Base-by-base conservation (phyloP, 768 basidiomycete species). In the Ephemerocybe angulata region DNA sequence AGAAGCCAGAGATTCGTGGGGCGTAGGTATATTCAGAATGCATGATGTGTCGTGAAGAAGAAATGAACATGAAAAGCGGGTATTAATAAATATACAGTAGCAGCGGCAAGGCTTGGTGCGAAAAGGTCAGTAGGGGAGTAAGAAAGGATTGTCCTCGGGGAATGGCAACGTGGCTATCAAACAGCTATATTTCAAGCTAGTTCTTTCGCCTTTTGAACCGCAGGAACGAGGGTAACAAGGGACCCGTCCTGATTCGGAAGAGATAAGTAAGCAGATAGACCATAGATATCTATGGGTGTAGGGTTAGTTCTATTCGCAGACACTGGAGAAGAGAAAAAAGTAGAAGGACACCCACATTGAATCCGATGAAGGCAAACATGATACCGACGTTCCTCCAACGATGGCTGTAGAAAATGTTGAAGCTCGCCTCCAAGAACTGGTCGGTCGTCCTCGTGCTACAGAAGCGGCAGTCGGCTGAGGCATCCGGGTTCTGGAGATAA, bases 401-500 rank as follows among this genome's bases (percentile, higher is more conserved):
- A 49, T 82, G 68, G 5, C 62, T 56, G 57, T 86, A 89, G 54
- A 69, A 70, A 28, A 87, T 84, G 57, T 82, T 84, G 68, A 86
- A 84, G 50, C 60, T 70, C 0, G 43, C 41, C 24, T 56, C 63
- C 31, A 88, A 68, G 72, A 80, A 90, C 38, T 76, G 65, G 64
- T 90, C 85, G 0, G 86, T 83, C 0, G 76, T 77, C n/a, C 72
- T 64, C 33, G 76, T 72, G 3, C 82, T 67, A 62, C 90, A 93
- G 67, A 81, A 86, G 21, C 72, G 55, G 63, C 87, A 90, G 41
- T 62, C 67, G n/a, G 67, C 54, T 0, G 79, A 78, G 3, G 84
- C 80, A n/a, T 76, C 65, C 1, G 81, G 74, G 59, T 87, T 78
- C 22, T 72, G 61, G 27, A 89, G 66, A 58, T 84, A 84, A 8